Evolutionary conservation across 2,329 filamentous ascomycete genomes (phyloP), one percentile per base, ranked within the genome.

Genomic region (Pochonia chlamydosporia): DNA sequence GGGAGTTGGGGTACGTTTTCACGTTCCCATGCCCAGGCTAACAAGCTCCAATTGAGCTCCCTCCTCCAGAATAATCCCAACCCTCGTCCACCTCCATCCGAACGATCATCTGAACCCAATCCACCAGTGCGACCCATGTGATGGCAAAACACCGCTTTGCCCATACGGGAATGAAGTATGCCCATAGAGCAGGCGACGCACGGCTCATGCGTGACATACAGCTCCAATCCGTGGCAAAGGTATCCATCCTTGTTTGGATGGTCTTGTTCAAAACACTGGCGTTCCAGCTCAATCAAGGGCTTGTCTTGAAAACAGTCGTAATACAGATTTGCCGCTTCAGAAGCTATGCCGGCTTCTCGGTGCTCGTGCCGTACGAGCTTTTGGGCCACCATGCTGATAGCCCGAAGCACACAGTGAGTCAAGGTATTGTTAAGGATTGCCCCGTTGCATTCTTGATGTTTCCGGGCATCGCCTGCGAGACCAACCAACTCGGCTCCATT

Each of bases 101-200:
- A 72, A 55, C 79, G 78, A 62, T 82, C 78, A 64, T 95, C 89
- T 20, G 89, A 85, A 58, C 85, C 86, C 69, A 96, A 74, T 37
- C 89, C 91, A 43, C 92, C 92, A 11, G 87, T 95, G 53, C 81
- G 71, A 40, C 79, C 78, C 86, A 95, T 93, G 47, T 87, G 80
- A 52, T 83, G 76, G 53, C 81, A 82, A 67, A 96, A 95, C 33
- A 95, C 78, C 44, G 91, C 87, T 45, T 86, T 84, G 39, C 88
- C 84, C 76, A 99, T 96, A 43, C 93, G 82, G 8, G 92, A 96
- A 63, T 97, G 91, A 20, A 97, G 75, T 56, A 97, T 86, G 1
- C 89, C 93, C 93, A 97, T 97, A 30, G 87, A 89, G 68, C 93
- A 99, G 80, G 95, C 95, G 50, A 95, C 80, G 63, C 93, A 99